Conservation (phyloP, 2,329 filamentous ascomycete species). For the Ophiostoma quercus region DNA sequence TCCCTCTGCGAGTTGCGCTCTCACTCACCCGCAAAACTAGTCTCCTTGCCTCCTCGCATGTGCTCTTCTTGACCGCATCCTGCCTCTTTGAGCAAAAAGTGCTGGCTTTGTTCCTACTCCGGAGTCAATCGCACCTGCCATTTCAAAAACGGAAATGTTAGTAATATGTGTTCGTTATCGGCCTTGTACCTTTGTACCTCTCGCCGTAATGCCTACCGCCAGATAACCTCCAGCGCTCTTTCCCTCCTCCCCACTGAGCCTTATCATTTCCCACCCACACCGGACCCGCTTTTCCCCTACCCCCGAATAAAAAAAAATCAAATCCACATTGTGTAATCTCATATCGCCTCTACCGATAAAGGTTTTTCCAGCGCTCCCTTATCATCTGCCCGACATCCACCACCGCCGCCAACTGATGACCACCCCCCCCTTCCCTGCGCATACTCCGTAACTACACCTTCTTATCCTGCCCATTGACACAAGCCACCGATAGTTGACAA, state of each 20-base stretch:
- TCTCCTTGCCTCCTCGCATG: not conserved
- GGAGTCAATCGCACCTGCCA: not conserved
- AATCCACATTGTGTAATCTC: constrained; percentile 28
- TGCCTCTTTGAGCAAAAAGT: not conserved
- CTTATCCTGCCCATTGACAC: constrained; percentile 21
- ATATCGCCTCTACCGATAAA: constrained; percentile 29
- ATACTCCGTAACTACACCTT: constrained; percentile 14
- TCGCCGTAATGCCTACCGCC: not conserved
- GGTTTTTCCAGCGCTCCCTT: constrained; percentile 28
- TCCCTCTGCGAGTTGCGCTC: not conserved
- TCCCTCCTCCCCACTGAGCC: constrained; percentile 13
- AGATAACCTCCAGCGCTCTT: constrained; percentile 13
- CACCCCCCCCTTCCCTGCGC: constrained; percentile 19
- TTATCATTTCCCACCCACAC: constrained; percentile 27
- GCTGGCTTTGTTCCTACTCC: not conserved
- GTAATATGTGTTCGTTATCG: constrained; percentile 12
- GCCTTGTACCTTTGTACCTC: constrained; percentile 10
- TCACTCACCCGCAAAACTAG: constrained; percentile 3
- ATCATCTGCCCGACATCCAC: constrained; percentile 27
- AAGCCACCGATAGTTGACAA: constrained; percentile 10
- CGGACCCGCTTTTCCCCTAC: constrained; percentile 21
- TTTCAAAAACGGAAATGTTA: not conserved
- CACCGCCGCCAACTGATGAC: constrained; percentile 19
- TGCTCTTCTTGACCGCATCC: not conserved
- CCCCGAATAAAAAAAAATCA: constrained; percentile 24